These are phyloP conservation scores for Lenwebbia sp. DNA, from an alignment of 345 rosid genomes.

Conservation along the genomic window DNA sequence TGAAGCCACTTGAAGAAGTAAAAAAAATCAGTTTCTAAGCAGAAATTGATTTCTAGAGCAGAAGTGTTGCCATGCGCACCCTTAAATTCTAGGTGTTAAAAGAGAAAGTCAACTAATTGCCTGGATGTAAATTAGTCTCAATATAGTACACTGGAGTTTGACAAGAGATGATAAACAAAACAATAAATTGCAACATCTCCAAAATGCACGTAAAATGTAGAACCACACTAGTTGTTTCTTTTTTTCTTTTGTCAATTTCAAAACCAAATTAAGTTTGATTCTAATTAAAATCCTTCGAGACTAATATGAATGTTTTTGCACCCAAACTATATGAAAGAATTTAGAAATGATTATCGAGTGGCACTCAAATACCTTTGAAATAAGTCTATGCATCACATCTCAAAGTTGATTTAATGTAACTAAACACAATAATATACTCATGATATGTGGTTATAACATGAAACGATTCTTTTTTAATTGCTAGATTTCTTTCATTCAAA, in stretches of 20 bases:
- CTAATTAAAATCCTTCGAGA: not conserved
- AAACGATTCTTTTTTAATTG: not conserved
- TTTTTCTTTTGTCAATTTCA: not conserved
- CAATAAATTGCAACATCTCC: not conserved
- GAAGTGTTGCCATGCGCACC: too few species aligned
- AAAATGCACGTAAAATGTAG: too few species aligned
- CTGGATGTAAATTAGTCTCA: not conserved
- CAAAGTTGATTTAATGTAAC: not conserved
- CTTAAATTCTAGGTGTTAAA: not conserved
- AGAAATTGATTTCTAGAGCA: too few species aligned
- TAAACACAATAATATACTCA: not conserved
- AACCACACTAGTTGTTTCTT: not conserved
- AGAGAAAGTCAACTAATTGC: not conserved
- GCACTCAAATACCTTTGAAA: not conserved
- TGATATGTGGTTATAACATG: not conserved
- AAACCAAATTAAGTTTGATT: not conserved
- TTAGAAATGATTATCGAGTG: not conserved
- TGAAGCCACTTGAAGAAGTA: too few species aligned
- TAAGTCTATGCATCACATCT: not conserved
- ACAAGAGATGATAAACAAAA: not conserved
- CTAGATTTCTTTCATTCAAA: not conserved
- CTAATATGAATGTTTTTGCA: not conserved
- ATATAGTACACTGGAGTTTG: not conserved
- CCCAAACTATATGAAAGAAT: not conserved
- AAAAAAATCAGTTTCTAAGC: too few species aligned